Evolutionary conservation across 345 rosid genomes (phyloP), one percentile per base, ranked within the genome.

Genomic region (Citrus mangshanensis): DNA sequence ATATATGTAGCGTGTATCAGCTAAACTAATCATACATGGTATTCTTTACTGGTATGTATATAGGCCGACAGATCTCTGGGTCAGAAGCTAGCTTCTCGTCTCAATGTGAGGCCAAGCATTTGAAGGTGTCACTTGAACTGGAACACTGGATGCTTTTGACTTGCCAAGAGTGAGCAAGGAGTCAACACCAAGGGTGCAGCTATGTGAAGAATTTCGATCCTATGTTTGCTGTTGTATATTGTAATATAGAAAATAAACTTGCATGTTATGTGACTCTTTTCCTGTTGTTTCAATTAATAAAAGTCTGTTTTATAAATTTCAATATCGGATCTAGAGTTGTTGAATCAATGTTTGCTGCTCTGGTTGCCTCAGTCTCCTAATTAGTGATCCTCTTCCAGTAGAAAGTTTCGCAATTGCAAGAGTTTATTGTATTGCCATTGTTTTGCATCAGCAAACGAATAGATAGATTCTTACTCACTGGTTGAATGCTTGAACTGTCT

Each of bases 51-150:
- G 73, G 70, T 70, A 63, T 85, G 30, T 7, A 56, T 63, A 68
- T 87, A 89, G 95, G 89, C 90, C n/a, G 97, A 93, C 84, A 77
- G 79, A 75, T 88, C 95, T 71, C 82, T 96, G 55, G 97, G 98
- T 59, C 94, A 94, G 89, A 94, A 91, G 88, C 81, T 96, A 61
- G 98, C 99, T 12, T 79, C 83, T 69, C 93, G 93, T 69, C 93
- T 96, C 80, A 91, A 88, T 60, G 87, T 87, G 74, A 88, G 84
- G 82, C 93, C 99, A 35, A 89, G 69, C 86, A 88, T 92, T 71
- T 95, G 83, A 93, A 84, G 70, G 82, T 34, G 83, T 75, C 4
- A 3, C 70, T 27, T 14, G 6, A 38, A 27, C 46, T 8, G 64
- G 46, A 40, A 61, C 19, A 27, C 54, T 7, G 64, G 46, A 54